These are phyloP conservation scores for Huiozyma naganishii DNA, from an alignment of 805 yeast species.

Conservation along the genomic window DNA sequence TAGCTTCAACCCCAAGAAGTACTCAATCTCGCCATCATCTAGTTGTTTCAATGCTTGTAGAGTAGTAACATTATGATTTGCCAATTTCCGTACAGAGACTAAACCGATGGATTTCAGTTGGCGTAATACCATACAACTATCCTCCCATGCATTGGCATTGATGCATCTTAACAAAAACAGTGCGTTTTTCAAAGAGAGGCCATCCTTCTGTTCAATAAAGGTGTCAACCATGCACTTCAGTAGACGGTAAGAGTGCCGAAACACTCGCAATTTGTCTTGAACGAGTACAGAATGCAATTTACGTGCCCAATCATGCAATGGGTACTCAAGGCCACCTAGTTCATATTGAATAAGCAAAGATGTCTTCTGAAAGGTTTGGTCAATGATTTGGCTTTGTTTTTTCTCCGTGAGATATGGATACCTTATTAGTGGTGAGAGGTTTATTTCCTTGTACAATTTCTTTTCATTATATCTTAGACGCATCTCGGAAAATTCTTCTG, in stretches of 20 bases:
- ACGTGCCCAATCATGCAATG: slow-evolving; percentile 32
- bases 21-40: slow-evolving; percentile 30
- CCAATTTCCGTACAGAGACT: slow-evolving; percentile 31
- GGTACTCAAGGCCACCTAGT: slow-evolving; percentile 39
- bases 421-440: slow-evolving; percentile 29
- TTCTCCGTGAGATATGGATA: slow-evolving; percentile 29
- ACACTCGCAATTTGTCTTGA: slow-evolving; percentile 35
- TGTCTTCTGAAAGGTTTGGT: slow-evolving; percentile 29
- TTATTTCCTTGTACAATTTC: slow-evolving; percentile 35
- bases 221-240: slow-evolving; percentile 36
- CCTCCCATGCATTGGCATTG: slow-evolving; percentile 42
- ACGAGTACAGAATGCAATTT: slow-evolving; percentile 31
- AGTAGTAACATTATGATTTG: slow-evolving; percentile 26
- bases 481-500: slow-evolving; percentile 34
- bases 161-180: slow-evolving; percentile 33
- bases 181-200: slow-evolving; percentile 30
- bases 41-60: slow-evolving; percentile 26
- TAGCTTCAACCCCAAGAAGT: slow-evolving; percentile 30
- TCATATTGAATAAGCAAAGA: slow-evolving; percentile 38
- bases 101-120: slow-evolving; percentile 40
- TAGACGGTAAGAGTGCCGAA: slow-evolving; percentile 35
- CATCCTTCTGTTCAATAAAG: slow-evolving; percentile 33
- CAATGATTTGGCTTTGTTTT: slow-evolving; percentile 17
- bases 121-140: slow-evolving; percentile 32
- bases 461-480: slow-evolving; percentile 36